Percentiles rank a stretch among this genome's conserved stretches.
phyloP scores from a whole-genome alignment of 1,284 basidiomycete genomes.

The Heliocybe sulcata region DNA sequence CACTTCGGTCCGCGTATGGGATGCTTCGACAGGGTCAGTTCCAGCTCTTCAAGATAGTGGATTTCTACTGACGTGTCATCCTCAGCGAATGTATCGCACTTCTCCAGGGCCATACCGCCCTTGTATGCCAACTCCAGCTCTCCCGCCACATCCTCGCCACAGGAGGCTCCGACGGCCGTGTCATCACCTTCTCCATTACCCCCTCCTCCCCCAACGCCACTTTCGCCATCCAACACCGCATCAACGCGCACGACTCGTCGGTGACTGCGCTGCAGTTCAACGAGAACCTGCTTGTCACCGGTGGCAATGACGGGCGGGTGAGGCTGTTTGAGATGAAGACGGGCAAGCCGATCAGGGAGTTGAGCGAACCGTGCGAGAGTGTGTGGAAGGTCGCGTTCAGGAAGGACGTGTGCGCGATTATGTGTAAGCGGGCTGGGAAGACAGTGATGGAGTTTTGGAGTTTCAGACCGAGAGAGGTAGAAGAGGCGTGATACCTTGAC shows the following conservation, averaged over 20 bases:
- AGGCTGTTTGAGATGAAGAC: conserved; percentile 77
- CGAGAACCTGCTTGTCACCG: conserved; percentile 70
- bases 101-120: conserved; percentile 88
- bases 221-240: conserved; percentile 36
- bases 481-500: neutral
- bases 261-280: conserved; percentile 91
- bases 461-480: conserved; percentile 38
- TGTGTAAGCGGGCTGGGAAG: conserved; percentile 79
- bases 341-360: conserved; percentile 68
- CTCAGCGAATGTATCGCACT: conserved; percentile 75
- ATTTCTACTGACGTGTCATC: neutral
- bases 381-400: conserved; percentile 87
- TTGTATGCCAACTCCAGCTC: conserved; percentile 92
- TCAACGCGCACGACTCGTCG: conserved; percentile 83
- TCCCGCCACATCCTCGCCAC: conserved; percentile 73
- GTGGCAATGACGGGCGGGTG: conserved; percentile 90
- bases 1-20: conserved; percentile 89
- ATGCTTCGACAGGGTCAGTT: conserved; percentile 68
- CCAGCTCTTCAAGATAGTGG: conserved; percentile 3
- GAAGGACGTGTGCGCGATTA: conserved; percentile 74
- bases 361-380: conserved; percentile 71
- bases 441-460: conserved; percentile 90
- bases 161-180: conserved; percentile 90
- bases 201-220: conserved; percentile 32
- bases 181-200: conserved; percentile 82